A percentile compares a stretch with the other conserved stretches of the same genome.
phyloP scores from a whole-genome alignment of 495 filamentous ascomycete genomes.

The Penicillium atrosanguineum region DNA sequence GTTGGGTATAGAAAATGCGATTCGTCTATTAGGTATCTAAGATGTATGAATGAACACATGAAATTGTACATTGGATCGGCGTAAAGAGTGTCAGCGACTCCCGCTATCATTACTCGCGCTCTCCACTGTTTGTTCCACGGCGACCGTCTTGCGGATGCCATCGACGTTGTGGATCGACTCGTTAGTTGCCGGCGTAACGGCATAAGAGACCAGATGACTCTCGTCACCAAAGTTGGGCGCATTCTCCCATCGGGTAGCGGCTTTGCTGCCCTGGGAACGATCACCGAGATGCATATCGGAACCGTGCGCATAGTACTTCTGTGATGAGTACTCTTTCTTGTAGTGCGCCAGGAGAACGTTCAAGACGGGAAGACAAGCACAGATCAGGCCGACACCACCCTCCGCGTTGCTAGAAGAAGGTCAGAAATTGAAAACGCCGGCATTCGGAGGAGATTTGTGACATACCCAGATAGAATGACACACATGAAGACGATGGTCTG shows the following conservation, averaged over 20 bases:
- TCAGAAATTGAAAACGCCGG: not conserved
- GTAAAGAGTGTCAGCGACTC: constrained; percentile 4
- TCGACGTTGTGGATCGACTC: constrained; percentile 13
- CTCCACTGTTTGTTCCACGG: constrained; percentile 37
- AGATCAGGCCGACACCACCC: constrained; percentile 46
- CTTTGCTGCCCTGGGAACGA: constrained; percentile 17
- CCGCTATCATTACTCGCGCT: constrained; percentile 5
- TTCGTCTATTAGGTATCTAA: not conserved
- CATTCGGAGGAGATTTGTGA: not conserved
- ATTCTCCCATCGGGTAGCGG: constrained; percentile 16
- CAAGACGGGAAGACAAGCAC: constrained; percentile 44
- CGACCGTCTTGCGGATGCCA: constrained; percentile 38
- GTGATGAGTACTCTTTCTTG: constrained; percentile 28
- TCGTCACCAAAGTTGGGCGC: constrained; percentile 29
- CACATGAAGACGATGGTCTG: constrained; percentile 41
- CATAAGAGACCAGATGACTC: constrained; percentile 36
- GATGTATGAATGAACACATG: not conserved
- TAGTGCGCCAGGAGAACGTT: constrained; percentile 37
- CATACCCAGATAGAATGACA: constrained; percentile 47
- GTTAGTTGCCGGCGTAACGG: constrained; percentile 23
- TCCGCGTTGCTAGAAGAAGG: constrained; percentile 39
- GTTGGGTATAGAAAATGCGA: not conserved
- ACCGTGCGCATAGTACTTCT: constrained; percentile 32
- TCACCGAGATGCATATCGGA: constrained; percentile 31
- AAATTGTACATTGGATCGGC: not conserved